phyloP scores from a whole-genome alignment of 78 protist species.

The Pigoraptor vietnamica region DNA sequence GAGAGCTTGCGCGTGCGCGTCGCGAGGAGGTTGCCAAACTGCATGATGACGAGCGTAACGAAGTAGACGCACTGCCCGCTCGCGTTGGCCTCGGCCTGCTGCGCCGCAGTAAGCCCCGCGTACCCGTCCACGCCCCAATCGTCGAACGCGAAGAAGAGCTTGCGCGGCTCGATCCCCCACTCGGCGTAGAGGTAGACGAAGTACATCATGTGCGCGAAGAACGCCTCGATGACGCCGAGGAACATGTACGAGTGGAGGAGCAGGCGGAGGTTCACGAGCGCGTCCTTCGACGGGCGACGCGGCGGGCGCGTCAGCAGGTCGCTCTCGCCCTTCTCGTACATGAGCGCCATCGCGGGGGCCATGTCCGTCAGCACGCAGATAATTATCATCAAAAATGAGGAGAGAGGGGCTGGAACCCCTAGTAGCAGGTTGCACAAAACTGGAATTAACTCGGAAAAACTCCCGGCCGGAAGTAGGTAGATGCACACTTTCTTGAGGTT shows the following conservation, averaged over 20 bases:
- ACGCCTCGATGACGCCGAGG: constrained; percentile 73
- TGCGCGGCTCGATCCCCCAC: not conserved
- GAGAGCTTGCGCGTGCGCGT: too few relatives aligned
- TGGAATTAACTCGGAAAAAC: constrained; percentile 68
- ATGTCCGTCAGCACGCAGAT: constrained; percentile 91
- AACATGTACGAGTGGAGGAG: constrained; percentile 63
- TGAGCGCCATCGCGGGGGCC: constrained; percentile 86
- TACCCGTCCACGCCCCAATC: too few relatives aligned
- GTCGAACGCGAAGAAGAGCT: not conserved
- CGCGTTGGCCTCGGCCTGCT: too few relatives aligned
- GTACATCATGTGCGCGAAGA: constrained; percentile 65
- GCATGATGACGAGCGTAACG: too few relatives aligned
- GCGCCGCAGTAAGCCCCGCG: too few relatives aligned
- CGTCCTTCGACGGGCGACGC: constrained; percentile 67
- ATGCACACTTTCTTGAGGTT: constrained; percentile 89
- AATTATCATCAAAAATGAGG: constrained; percentile 73
- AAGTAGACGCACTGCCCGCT: too few relatives aligned
- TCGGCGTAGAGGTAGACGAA: constrained; percentile 39
- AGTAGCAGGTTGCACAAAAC: constrained; percentile 67
- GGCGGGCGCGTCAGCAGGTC: constrained; percentile 88
- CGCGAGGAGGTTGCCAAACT: too few relatives aligned
- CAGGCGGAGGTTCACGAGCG: constrained; percentile 57
- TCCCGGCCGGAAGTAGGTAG: constrained; percentile 32
- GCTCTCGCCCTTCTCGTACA: constrained; percentile 77
- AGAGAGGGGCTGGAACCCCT: constrained; percentile 77